Percentiles rank a stretch among this genome's conserved stretches.
phyloP scores from a whole-genome alignment of 176 grass and related monocot genomes.

The Canna indica region DNA sequence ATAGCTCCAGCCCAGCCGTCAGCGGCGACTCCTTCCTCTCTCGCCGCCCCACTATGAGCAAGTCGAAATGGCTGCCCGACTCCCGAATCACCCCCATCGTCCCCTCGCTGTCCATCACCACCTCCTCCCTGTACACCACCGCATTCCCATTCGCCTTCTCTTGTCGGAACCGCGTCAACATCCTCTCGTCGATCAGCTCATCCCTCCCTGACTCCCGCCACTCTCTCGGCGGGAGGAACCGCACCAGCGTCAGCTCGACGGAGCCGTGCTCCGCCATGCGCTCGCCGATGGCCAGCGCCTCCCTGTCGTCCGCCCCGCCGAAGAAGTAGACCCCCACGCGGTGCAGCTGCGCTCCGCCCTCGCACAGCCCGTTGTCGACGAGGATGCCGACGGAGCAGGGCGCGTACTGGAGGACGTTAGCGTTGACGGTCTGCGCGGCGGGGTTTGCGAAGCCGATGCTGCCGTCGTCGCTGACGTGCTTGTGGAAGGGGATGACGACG shows the following conservation, averaged over 20 bases:
- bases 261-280: constrained; percentile 50
- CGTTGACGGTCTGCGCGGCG: constrained; percentile 39
- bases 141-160: constrained; percentile 39
- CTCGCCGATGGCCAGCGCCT: constrained; percentile 52
- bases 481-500: constrained; percentile 75
- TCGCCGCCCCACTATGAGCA: constrained; percentile 61
- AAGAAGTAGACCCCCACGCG: constrained; percentile 72
- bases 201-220: constrained; percentile 13
- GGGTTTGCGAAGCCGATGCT: constrained; percentile 16
- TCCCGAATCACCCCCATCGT: constrained; percentile 45
- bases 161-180: constrained; percentile 31
- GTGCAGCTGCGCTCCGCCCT: constrained; percentile 1
- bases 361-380: constrained; percentile 35
- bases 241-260: constrained; percentile 45
- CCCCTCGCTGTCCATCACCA: constrained; percentile 38
- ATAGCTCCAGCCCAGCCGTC: constrained; percentile 54
- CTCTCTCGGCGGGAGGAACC: constrained; percentile 35
- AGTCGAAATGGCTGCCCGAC: constrained; percentile 31
- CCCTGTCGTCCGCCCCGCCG: constrained; percentile 66
- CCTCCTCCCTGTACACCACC: constrained; percentile 40
- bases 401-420: constrained; percentile 47
- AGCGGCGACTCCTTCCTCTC: constrained; percentile 25
- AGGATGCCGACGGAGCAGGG: constrained; percentile 79
- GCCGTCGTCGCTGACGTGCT: constrained; percentile 43
- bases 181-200: constrained; percentile 40